Evolutionary conservation across 495 filamentous ascomycete genomes (phyloP).

Genomic region (Podospora comata): DNA sequence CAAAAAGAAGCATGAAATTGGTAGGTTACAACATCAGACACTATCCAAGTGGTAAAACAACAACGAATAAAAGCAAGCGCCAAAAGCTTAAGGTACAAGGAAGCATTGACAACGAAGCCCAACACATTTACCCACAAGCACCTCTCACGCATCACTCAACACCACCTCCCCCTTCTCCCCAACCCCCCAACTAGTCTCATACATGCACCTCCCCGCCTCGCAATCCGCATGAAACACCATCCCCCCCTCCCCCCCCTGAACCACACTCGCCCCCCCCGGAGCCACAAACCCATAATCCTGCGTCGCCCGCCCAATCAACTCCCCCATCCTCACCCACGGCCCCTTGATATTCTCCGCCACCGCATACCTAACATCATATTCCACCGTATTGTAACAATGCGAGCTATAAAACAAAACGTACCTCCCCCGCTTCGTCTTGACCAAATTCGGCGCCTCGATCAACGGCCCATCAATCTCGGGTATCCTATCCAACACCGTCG

Average conservation of each 20-base stretch:
- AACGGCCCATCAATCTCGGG: slow-evolving; percentile 53
- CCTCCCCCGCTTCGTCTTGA: slow-evolving; percentile 38
- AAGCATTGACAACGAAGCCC: background rate
- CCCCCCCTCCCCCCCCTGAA: slow-evolving; percentile 28
- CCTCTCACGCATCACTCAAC: background rate
- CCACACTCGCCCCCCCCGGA: slow-evolving; percentile 39
- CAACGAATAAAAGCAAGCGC: background rate
- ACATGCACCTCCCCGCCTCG: slow-evolving; percentile 36
- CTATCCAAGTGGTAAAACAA: background rate
- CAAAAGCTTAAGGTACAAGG: background rate
- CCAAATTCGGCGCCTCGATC: slow-evolving; percentile 58
- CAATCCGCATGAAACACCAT: slow-evolving; percentile 53
- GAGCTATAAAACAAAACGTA: slow-evolving; percentile 62
- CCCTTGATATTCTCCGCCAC: slow-evolving; percentile 45
- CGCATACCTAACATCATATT: slow-evolving; percentile 57
- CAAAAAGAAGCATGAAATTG: too few species aligned
- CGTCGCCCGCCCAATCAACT: slow-evolving; percentile 34
- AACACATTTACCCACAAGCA: background rate
- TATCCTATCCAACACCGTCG: slow-evolving; percentile 53
- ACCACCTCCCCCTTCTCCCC: background rate
- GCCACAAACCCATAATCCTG: slow-evolving; percentile 39
- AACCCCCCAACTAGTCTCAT: slow-evolving; percentile 14
- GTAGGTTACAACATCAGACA: too few species aligned
- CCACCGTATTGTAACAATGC: slow-evolving; percentile 50
- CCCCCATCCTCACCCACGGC: slow-evolving; percentile 41